Base-by-base conservation (phyloP, 2,329 filamentous ascomycete genomes). In the Calonectria hawksworthii region DNA sequence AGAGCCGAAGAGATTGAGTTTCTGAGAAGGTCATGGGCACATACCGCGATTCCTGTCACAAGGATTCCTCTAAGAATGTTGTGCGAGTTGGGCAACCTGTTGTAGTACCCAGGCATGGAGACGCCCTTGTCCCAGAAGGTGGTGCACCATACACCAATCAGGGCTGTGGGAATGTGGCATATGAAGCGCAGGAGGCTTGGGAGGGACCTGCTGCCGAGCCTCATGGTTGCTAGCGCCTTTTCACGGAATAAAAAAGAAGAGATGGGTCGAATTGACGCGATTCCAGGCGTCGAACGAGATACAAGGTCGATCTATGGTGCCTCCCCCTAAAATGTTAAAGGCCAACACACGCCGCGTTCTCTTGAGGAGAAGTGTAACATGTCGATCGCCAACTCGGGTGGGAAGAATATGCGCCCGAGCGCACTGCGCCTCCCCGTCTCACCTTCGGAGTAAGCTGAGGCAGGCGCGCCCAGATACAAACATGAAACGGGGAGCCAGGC, bases 61-160 rank as follows among this genome's bases (percentile, higher is more conserved):
- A 32, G 63, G n/a, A 67, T 34, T 36, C 61, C 69, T 30, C 16
- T 54, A 5, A 72, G 30, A 10, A 50, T 36, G 16, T 28, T 36
- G 11, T 38, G 28, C 30, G 61, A 67, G 36, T 61, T 26, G 16
- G 69, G 69, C 1, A 61, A 28, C n/a, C 63, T 47, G 38, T 67
- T 66, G 38, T 30, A 72, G 18, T 38, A 67, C 23, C 51, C 38
- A 1, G 38, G 69, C 69, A 38, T 67, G 36, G 38, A 38, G n/a
- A 34, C 28, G 23, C 66, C 66, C 52, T 59, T 36, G 30, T 51
- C n/a, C 38, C 52, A 65, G 28, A 56, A 59, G 5, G 61, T 67
- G n/a, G 52, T 66, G 21, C 50, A 72, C 51, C 69, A 72, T 47
- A 56, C 30, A 21, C 69, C 69, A 34, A 72, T 30, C 3, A 72